A percentile compares a stretch with the other conserved stretches of the same genome.
These are phyloP conservation scores for Aspergillus udagawae DNA, from an alignment of 2,329 filamentous ascomycete species.

Conservation along the genomic window DNA sequence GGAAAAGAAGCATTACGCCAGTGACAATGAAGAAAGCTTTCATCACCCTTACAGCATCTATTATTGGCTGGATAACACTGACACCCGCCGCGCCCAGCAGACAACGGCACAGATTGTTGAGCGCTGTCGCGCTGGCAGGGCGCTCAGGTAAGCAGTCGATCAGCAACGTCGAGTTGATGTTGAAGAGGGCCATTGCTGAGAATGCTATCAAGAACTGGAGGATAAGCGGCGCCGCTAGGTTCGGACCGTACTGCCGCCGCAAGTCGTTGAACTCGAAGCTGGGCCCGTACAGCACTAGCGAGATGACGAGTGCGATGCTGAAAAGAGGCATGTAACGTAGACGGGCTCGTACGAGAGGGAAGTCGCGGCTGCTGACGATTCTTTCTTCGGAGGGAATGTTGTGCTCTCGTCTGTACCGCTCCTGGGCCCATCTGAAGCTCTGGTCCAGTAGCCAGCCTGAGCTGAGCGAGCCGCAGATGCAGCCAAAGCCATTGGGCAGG, in stretches of 20 bases:
- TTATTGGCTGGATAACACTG: constrained; percentile 28
- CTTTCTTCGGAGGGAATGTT: neutral
- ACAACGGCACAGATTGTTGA: constrained; percentile 37
- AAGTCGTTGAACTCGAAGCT: constrained; percentile 32
- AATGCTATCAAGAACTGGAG: constrained; percentile 38
- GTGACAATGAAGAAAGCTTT: constrained; percentile 25
- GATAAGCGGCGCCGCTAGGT: constrained; percentile 34
- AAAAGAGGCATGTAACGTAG: constrained; percentile 6
- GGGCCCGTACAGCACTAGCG: constrained; percentile 31
- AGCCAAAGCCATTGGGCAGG: constrained; percentile 42
- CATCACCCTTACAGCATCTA: constrained; percentile 28
- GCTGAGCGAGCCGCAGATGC: constrained; percentile 12
- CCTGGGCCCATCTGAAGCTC: constrained; percentile 2
- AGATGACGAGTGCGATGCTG: constrained; percentile 3
- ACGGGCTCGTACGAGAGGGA: constrained; percentile 4
- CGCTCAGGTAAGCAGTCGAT: constrained; percentile 35
- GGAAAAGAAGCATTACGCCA: constrained; percentile 23
- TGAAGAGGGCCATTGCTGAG: constrained; percentile 32
- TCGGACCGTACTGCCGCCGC: constrained; percentile 15
- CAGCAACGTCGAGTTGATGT: constrained; percentile 33
- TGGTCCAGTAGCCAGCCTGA: constrained; percentile 12
- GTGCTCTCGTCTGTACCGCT: constrained; percentile 1
- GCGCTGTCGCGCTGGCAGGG: constrained; percentile 34
- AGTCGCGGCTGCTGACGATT: neutral
- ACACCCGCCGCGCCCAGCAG: constrained; percentile 34